phyloP scores from a whole-genome alignment of 345 rosid genomes.

The Rhodamnia argentea region DNA sequence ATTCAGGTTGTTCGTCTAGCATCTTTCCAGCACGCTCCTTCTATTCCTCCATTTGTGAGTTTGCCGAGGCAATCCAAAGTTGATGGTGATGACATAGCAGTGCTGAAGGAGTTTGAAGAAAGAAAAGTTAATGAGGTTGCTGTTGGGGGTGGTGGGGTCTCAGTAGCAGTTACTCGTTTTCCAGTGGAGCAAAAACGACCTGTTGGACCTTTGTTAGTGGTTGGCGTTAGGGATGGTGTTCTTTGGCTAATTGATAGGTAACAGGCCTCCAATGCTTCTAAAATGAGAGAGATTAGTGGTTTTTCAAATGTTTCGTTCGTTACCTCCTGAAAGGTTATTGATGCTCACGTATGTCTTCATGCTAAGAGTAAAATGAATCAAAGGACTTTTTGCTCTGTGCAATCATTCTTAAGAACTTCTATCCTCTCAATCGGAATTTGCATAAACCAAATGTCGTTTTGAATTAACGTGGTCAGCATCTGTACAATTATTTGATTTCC shows the following conservation, averaged over 20 bases:
- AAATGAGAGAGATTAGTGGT: neutral
- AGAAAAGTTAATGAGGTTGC: conserved; percentile 78
- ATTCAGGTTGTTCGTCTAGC: conserved; percentile 92
- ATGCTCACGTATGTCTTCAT: neutral
- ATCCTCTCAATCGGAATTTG: neutral
- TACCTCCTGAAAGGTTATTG: neutral
- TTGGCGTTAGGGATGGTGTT: conserved; percentile 97
- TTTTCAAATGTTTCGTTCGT: neutral
- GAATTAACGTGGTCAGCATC: neutral
- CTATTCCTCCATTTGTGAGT: conserved; percentile 87
- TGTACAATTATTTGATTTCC: neutral
- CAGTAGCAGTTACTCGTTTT: conserved; percentile 97
- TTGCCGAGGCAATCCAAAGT: conserved; percentile 71
- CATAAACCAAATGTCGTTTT: neutral
- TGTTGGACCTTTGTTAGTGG: conserved; percentile 87
- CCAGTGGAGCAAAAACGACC: conserved; percentile 94
- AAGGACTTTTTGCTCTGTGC: neutral
- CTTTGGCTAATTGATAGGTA: conserved; percentile 99
- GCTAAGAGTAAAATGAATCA: neutral
- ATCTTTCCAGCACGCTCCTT: conserved; percentile 93
- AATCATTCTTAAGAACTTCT: neutral
- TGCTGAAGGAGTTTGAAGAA: conserved; percentile 56
- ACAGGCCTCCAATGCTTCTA: neutral
- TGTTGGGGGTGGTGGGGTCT: conserved; percentile 99
- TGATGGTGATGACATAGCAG: conserved; percentile 57